Evolutionary conservation across 176 grass and related monocot species (phyloP).

Genomic region (Ensete ventricosum): DNA sequence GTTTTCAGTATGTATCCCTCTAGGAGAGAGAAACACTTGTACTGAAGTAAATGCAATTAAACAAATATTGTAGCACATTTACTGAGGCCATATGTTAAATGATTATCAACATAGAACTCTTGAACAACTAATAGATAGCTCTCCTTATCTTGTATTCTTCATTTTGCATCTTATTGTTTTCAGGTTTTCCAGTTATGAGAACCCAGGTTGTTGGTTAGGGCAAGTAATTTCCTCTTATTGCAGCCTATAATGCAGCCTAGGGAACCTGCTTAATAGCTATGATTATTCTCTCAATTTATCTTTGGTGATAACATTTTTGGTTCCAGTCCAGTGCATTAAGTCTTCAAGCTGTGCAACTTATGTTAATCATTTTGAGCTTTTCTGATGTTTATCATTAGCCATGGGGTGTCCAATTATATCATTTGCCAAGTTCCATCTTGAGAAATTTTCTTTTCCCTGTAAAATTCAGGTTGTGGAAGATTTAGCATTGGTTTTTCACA

Average conservation of each 20-base stretch:
- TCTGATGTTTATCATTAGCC: not conserved
- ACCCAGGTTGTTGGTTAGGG: not conserved
- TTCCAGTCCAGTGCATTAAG: not conserved
- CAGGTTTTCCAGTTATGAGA: not conserved
- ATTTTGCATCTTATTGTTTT: not conserved
- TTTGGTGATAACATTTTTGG: not conserved
- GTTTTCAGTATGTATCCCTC: no score
- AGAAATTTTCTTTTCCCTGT: conserved; percentile 5
- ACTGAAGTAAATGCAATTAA: no score
- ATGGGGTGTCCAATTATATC: not conserved
- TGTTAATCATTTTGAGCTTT: not conserved
- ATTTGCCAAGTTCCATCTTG: not conserved
- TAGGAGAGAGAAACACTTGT: no score
- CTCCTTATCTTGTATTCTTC: not conserved
- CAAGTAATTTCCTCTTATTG: not conserved
- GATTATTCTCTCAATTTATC: not conserved
- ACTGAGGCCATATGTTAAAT: no score
- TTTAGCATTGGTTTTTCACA: conserved; percentile 35
- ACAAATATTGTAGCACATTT: no score
- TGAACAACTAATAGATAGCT: no score
- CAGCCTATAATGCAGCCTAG: not conserved
- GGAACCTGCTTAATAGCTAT: not conserved
- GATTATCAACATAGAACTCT: no score
- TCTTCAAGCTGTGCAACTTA: not conserved
- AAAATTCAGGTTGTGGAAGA: conserved; percentile 44